phyloP scores from a whole-genome alignment of 2,329 filamentous ascomycete genomes.

The Rhinocladiella mackenziei region DNA sequence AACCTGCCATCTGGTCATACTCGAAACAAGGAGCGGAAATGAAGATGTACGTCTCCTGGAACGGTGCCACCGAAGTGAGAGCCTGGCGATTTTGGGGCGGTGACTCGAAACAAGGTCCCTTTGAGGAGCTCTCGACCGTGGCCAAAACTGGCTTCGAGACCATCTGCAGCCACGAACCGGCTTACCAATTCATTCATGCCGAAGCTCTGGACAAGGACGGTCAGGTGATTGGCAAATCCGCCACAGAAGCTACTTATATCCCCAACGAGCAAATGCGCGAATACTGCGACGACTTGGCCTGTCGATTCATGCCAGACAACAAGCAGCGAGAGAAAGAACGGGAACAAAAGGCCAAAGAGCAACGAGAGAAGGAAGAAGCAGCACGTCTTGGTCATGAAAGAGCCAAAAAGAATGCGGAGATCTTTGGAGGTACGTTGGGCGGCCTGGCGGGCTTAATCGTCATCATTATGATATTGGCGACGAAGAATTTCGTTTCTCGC shows the following conservation, averaged over 20 bases:
- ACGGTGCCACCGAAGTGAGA: constrained; percentile 48
- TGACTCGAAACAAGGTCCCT: constrained; percentile 32
- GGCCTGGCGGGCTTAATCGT: constrained; percentile 12
- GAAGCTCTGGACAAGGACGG: constrained; percentile 37
- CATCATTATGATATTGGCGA: constrained; percentile 16
- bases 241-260: constrained; percentile 36
- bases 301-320: constrained; percentile 23
- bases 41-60: constrained; percentile 43
- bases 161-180: constrained; percentile 29
- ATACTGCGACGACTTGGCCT: constrained; percentile 27
- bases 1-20: constrained; percentile 42
- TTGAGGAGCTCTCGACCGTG: constrained; percentile 31
- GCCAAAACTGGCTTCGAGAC: constrained; percentile 41
- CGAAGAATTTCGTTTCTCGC: constrained; percentile 19
- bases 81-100: constrained; percentile 37
- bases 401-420: constrained; percentile 8
- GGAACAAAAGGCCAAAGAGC: constrained; percentile 13
- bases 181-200: constrained; percentile 29
- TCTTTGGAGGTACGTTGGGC: constrained; percentile 17
- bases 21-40: constrained; percentile 30
- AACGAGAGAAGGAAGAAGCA: constrained; percentile 6
- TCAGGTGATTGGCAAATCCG: constrained; percentile 34
- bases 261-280: constrained; percentile 36
- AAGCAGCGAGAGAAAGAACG: constrained; percentile 16
- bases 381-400: constrained; percentile 1